Conservation (phyloP, 257 asterid species). For the Verbascum thapsus region DNA sequence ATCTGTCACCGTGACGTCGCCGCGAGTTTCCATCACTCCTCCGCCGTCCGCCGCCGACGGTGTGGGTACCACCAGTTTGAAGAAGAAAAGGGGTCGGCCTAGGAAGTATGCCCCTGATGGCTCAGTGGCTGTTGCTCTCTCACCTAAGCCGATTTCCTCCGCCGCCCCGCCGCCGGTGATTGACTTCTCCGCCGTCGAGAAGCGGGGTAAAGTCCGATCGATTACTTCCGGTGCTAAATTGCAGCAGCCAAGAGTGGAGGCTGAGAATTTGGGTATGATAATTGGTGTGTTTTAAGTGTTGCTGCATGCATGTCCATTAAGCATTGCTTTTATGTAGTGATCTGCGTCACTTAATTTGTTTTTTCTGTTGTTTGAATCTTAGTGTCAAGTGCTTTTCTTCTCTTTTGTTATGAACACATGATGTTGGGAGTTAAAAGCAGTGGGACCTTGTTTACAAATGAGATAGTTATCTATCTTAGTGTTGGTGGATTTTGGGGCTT, state of each 20-base stretch:
- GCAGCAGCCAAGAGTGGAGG: constrained; percentile 51
- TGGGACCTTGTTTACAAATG: constrained; percentile 46
- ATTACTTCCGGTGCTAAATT: constrained; percentile 47
- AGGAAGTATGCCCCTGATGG: constrained; percentile 91
- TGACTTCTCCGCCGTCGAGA: constrained; percentile 73
- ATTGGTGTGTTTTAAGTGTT: constrained; percentile 8
- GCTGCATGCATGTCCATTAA: constrained; percentile 44
- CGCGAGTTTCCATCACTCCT: constrained; percentile 37
- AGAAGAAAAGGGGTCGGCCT: constrained; percentile 94
- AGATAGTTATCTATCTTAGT: no score
- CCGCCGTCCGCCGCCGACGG: constrained; percentile 37
- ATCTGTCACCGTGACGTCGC: constrained; percentile 23
- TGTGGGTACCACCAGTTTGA: constrained; percentile 31
- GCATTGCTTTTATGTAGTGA: constrained; percentile 28
- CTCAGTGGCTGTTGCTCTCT: constrained; percentile 50
- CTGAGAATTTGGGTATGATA: constrained; percentile 47
- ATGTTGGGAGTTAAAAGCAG: constrained; percentile 39
- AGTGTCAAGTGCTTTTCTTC: background rate
- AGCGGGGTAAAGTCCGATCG: constrained; percentile 66
- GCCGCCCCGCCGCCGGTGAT: constrained; percentile 86
- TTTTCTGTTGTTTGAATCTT: constrained; percentile 21
- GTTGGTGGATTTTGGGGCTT: constrained; percentile 24
- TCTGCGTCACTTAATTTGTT: constrained; percentile 31
- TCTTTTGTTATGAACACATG: constrained; percentile 21
- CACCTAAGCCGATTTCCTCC: constrained; percentile 89